Conservation (phyloP, 2,329 filamentous ascomycete species). For the Ceratocystis alfenasii region DNA sequence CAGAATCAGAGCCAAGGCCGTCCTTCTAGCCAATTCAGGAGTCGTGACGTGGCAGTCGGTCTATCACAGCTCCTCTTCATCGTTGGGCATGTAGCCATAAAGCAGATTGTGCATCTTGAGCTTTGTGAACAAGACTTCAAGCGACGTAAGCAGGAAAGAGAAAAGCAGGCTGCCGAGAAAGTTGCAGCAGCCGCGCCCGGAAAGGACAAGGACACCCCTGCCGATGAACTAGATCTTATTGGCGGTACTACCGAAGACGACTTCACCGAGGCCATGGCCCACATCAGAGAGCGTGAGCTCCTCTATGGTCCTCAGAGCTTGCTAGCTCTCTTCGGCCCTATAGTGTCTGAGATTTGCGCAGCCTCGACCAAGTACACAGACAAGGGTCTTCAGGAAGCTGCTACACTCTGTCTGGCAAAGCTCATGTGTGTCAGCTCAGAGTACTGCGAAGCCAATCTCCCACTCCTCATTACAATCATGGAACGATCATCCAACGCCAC, state of each 20-base stretch:
- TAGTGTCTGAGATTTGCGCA: constrained; percentile 86
- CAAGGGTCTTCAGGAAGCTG: constrained; percentile 79
- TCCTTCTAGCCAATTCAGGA: constrained; percentile 34
- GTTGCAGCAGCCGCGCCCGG: constrained; percentile 32
- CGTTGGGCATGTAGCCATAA: constrained; percentile 92
- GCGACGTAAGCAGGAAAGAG: constrained; percentile 80
- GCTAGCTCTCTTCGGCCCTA: constrained; percentile 77
- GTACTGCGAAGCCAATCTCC: constrained; percentile 88
- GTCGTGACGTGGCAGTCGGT: constrained; percentile 55
- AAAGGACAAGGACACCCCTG: constrained; percentile 51
- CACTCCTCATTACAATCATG: constrained; percentile 93
- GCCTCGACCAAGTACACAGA: constrained; percentile 90
- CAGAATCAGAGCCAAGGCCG: constrained; percentile 28
- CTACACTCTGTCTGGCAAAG: constrained; percentile 89
- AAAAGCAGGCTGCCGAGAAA: constrained; percentile 47
- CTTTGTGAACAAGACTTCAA: constrained; percentile 98
- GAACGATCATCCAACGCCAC: constrained; percentile 87
- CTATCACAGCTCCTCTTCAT: constrained; percentile 89
- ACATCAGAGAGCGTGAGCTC: constrained; percentile 73
- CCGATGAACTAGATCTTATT: constrained; percentile 89
- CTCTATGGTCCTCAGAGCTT: constrained; percentile 73
- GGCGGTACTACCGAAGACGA: constrained; percentile 92
- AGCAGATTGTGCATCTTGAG: constrained; percentile 96
- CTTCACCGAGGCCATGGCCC: constrained; percentile 74
- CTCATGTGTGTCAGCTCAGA: constrained; percentile 97